Percentiles rank a stretch among this genome's conserved stretches.
Conservation (phyloP, 176 grass and related monocot genomes). For the Oryza glaberrima region DNA sequence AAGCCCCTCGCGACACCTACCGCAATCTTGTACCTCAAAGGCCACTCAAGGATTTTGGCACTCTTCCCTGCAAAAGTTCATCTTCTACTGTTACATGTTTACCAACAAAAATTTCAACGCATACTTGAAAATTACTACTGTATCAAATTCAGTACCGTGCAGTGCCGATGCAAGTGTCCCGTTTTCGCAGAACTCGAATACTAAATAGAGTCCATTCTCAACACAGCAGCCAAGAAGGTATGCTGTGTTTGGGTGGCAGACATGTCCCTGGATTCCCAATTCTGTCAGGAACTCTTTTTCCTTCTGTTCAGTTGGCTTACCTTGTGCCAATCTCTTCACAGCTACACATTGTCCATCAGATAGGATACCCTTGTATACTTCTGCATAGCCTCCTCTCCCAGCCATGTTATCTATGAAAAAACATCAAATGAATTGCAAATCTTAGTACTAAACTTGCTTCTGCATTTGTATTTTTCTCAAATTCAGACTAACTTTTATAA, state of each 20-base stretch:
- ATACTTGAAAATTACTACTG: neutral
- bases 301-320: constrained; percentile 70
- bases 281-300: constrained; percentile 88
- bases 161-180: constrained; percentile 76
- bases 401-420: constrained; percentile 72
- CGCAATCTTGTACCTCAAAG: constrained; percentile 76
- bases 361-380: constrained; percentile 79
- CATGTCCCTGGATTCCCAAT: constrained; percentile 86
- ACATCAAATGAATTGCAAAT: constrained; percentile 3
- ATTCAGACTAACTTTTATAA: neutral
- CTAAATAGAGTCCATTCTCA: constrained; percentile 83
- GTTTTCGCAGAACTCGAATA: constrained; percentile 76
- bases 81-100: constrained; percentile 2
- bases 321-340: constrained; percentile 78
- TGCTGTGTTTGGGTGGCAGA: constrained; percentile 90
- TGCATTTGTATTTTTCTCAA: neutral
- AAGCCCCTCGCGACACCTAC: constrained; percentile 81
- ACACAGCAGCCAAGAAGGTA: constrained; percentile 85
- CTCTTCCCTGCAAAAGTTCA: constrained; percentile 62
- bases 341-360: constrained; percentile 72
- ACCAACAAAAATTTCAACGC: neutral
- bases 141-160: constrained; percentile 59
- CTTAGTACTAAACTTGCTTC: neutral
- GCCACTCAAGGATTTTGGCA: constrained; percentile 67
- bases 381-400: constrained; percentile 89